phyloP scores from a whole-genome alignment of 441 rosid genomes.

The Kokia cookei region DNA sequence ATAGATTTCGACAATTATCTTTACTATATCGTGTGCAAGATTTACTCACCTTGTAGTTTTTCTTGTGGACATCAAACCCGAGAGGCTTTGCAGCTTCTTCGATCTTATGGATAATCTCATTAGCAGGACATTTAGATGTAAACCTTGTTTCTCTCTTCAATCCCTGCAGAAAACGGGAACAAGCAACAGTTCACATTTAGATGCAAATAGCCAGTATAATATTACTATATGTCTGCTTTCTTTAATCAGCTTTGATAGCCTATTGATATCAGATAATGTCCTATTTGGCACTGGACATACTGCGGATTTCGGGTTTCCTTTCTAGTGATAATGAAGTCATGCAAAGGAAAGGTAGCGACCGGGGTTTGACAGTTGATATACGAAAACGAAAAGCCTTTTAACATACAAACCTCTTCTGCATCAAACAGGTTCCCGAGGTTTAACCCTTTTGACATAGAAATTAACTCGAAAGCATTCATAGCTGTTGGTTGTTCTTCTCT shows the following conservation, averaged over 20 bases:
- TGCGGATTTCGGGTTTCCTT: background rate
- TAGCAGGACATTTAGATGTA: slow-evolving; percentile 68
- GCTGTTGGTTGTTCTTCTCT: slow-evolving; percentile 48
- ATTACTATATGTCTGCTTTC: background rate
- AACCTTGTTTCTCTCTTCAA: slow-evolving; percentile 87
- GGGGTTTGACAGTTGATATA: background rate
- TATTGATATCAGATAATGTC: background rate
- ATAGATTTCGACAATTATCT: background rate
- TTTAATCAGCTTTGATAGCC: background rate
- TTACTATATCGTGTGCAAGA: background rate
- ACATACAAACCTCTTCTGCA: slow-evolving; percentile 58
- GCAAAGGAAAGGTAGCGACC: background rate
- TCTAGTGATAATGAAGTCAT: background rate
- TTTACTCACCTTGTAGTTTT: slow-evolving; percentile 68
- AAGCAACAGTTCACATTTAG: background rate
- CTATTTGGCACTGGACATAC: background rate
- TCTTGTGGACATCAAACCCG: slow-evolving; percentile 86
- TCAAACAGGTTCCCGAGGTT: slow-evolving; percentile 80
- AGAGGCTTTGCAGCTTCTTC: slow-evolving; percentile 97
- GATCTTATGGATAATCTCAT: slow-evolving; percentile 77
- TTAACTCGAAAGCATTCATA: slow-evolving; percentile 83
- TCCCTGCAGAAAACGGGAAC: slow-evolving; percentile 30
- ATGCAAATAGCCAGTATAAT: background rate
- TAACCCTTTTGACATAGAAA: slow-evolving; percentile 85
- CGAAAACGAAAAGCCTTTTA: background rate